These are phyloP conservation scores for Raddia distichophylla DNA, from an alignment of 176 grass and related monocot genomes.

Conservation along the genomic window DNA sequence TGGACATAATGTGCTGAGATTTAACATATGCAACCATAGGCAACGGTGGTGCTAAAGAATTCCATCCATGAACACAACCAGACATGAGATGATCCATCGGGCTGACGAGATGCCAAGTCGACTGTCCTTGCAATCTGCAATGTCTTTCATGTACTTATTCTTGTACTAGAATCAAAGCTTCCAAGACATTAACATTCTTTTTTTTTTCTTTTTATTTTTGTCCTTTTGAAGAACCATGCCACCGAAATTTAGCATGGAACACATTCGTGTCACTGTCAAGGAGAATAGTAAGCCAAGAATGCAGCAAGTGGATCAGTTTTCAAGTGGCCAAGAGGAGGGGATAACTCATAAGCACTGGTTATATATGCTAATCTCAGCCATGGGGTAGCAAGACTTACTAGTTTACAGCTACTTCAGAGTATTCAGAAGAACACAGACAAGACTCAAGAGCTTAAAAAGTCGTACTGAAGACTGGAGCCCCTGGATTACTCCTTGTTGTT, in stretches of 20 bases:
- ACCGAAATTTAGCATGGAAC: background rate
- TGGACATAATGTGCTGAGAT: background rate
- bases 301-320: background rate
- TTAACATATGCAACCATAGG: background rate
- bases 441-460: background rate
- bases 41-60: background rate
- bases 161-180: background rate
- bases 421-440: background rate
- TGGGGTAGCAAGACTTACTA: background rate
- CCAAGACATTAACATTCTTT: background rate
- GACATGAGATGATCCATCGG: background rate
- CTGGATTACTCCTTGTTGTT: background rate
- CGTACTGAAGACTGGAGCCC: background rate
- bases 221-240: background rate
- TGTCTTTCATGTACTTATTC: slow-evolving; percentile 2
- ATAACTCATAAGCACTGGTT: slow-evolving; percentile 8
- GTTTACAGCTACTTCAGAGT: background rate
- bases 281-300: background rate
- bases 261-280: background rate
- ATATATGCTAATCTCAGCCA: background rate
- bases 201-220: background rate
- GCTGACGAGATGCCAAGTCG: slow-evolving; percentile 3
- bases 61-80: background rate
- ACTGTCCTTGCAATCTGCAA: background rate
- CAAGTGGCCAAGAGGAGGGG: background rate